Evolutionary conservation across 1,139 yeast genomes (phyloP), one percentile per base, ranked within the genome.

Genomic region (Waltiozyma sp.): DNA sequence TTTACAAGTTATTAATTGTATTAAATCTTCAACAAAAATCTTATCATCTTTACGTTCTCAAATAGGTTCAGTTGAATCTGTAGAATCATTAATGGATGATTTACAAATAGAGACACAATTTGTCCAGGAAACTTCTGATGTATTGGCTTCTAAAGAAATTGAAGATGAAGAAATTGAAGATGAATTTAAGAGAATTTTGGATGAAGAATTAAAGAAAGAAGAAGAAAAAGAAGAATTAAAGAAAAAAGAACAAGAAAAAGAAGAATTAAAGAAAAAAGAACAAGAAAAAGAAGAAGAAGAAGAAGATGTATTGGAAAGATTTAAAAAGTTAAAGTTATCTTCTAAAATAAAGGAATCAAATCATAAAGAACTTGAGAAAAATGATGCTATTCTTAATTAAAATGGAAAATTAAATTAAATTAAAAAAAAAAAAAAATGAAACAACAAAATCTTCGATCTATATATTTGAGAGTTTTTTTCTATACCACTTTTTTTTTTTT

Each of bases 61-160:
- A 41, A 48, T 60, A 33, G 66, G 66, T 9, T 49, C 65, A 51
- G 37, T 67, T 60, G 63, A 62, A 48, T 49, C 60, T 49, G 51
- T 64, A 54, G 64, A 74, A 62, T 57, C 64, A 0, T 51, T 75
- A 7, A 61, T 70, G 47, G 60, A 60, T 26, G 72, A 69, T 16
- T 51, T 76, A 4, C 66, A 67, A 21, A 72, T 66, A 8, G 69
- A 70, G 43, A 61, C 67, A 24, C 59, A 53, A 1, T 58, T 58
- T 14, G 54, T 63, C 4, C 63, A 66, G 40, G 62, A 62, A 41
- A 58, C 74, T 5, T 52, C 65, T 4, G 64, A 66, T 5, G 63
- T 66, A 1, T 52, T 76, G 47, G 50, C 24, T 21, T 47, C 19
- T 49, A 50, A 26, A 34, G 14, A 18, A 11, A 6, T 19, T 5